These are phyloP conservation scores for Sporobolomyces roseus DNA, from an alignment of 768 basidiomycete genomes.

Conservation along the genomic window DNA sequence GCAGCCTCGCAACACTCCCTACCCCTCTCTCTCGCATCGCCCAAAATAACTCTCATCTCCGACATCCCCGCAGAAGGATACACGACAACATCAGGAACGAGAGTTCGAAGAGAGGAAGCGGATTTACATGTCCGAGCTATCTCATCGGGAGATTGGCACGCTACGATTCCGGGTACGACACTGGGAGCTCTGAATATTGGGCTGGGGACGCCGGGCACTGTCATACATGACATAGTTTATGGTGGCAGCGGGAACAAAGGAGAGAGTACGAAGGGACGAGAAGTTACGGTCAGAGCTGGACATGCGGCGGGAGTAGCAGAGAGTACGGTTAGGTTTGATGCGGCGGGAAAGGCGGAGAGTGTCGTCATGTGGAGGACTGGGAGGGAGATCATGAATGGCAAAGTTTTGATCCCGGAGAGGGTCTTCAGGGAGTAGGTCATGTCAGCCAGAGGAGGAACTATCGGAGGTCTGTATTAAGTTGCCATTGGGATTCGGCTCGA, in stretches of 20 bases:
- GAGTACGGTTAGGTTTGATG: constrained; percentile 29
- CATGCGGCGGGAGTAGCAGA: constrained; percentile 34
- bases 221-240: constrained; percentile 11
- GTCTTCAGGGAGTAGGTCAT: too few relatives aligned
- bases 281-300: constrained; percentile 19
- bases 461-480: too few relatives aligned
- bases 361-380: constrained; percentile 40
- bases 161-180: constrained; percentile 40
- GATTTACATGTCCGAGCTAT: constrained; percentile 34
- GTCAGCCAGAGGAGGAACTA: too few relatives aligned
- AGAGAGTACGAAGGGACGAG: not conserved
- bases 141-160: constrained; percentile 35
- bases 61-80: constrained; percentile 10
- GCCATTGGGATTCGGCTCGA: too few relatives aligned
- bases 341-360: not conserved
- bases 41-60: constrained; percentile 34
- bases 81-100: not conserved
- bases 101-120: not conserved
- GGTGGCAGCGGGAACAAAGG: too few relatives aligned
- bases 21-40: constrained; percentile 28
- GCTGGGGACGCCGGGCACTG: constrained; percentile 16
- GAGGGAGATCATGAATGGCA: constrained; percentile 38
- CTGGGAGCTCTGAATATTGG: constrained; percentile 36
- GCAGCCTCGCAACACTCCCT: constrained; percentile 19
- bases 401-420: constrained; percentile 27